These are phyloP conservation scores for Glonium stellatum DNA, from an alignment of 495 filamentous ascomycete genomes.

Conservation along the genomic window DNA sequence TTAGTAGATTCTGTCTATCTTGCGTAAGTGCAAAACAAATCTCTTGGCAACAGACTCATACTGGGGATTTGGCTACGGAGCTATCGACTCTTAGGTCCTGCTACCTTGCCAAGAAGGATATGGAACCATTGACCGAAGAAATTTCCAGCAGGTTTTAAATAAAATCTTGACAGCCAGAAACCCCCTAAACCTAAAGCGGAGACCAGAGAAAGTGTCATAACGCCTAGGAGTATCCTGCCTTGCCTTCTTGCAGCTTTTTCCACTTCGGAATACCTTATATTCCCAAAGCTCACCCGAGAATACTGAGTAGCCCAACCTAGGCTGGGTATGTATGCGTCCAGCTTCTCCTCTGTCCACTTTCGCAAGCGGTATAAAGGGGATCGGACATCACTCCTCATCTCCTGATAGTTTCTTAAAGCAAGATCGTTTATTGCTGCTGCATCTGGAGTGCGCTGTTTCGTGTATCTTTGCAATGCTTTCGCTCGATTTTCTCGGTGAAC, in stretches of 20 bases:
- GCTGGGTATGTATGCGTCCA: conserved; percentile 65
- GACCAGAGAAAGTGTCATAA: neutral
- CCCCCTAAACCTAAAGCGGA: neutral
- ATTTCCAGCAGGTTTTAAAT: neutral
- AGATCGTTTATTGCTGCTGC: conserved; percentile 88
- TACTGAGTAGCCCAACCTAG: conserved; percentile 90
- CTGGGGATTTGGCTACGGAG: neutral
- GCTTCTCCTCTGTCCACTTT: conserved; percentile 79
- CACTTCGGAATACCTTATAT: conserved; percentile 83
- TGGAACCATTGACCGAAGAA: neutral
- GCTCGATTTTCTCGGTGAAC: conserved; percentile 43
- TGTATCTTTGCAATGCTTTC: conserved; percentile 67
- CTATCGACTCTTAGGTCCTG: neutral
- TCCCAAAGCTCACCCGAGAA: conserved; percentile 84
- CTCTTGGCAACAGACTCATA: too few relatives aligned
- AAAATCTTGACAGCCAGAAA: neutral
- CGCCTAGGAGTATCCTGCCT: conserved; percentile 36
- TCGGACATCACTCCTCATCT: conserved; percentile 81
- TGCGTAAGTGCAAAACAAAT: too few relatives aligned
- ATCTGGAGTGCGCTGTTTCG: conserved; percentile 61
- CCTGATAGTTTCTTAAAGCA: conserved; percentile 81
- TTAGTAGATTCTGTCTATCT: too few relatives aligned
- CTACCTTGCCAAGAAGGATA: neutral
- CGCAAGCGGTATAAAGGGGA: conserved; percentile 66
- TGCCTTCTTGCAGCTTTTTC: conserved; percentile 60